These are phyloP conservation scores for Pisolithus microcarpus DNA, from an alignment of 768 basidiomycete genomes.

Conservation along the genomic window DNA sequence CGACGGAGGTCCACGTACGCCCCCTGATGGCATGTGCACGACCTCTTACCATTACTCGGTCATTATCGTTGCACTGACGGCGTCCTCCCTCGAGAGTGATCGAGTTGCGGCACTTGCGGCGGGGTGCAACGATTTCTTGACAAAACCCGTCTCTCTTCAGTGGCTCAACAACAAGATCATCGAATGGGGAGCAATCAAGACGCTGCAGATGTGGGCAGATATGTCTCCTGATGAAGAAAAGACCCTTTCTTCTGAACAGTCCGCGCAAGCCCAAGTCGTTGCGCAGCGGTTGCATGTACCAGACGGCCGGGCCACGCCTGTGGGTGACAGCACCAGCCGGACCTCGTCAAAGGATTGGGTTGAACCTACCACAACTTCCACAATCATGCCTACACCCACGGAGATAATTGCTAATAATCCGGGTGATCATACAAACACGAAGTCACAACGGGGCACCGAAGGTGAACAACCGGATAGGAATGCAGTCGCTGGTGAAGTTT, in stretches of 20 bases:
- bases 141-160: conserved; percentile 89
- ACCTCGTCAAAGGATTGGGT: conserved; percentile 30
- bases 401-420: conserved; percentile 4
- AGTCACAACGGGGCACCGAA: neutral
- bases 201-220: conserved; percentile 88
- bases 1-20: conserved; percentile 41
- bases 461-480: neutral
- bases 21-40: conserved; percentile 49
- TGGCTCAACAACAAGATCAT: conserved; percentile 99
- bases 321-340: conserved; percentile 29
- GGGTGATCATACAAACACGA: neutral
- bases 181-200: conserved; percentile 98
- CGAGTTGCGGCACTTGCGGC: conserved; percentile 96
- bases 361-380: conserved; percentile 15
- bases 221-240: conserved; percentile 54
- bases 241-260: conserved; percentile 40
- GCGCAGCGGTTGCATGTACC: conserved; percentile 44
- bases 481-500: neutral
- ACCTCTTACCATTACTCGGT: conserved; percentile 85
- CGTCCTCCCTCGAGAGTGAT: conserved; percentile 91
- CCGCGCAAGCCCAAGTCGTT: conserved; percentile 40
- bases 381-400: conserved; percentile 6
- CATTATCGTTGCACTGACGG: conserved; percentile 98
- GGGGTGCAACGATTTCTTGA: conserved; percentile 97
- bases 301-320: conserved; percentile 36